Base-by-base conservation (phyloP, 2,329 filamentous ascomycete genomes). In the Venturia nashicola region DNA sequence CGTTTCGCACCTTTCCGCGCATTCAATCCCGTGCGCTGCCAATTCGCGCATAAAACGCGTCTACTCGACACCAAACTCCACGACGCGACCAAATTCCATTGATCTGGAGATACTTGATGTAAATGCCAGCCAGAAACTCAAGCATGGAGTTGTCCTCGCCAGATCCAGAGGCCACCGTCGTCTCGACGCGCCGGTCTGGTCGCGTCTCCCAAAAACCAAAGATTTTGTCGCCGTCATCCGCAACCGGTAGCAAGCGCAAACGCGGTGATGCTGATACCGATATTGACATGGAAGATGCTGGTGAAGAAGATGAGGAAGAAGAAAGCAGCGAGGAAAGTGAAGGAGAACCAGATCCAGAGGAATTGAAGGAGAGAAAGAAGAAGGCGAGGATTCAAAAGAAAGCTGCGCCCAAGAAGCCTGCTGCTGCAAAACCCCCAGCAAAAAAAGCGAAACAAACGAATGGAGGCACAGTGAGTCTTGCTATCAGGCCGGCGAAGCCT, bases 401-500 rank as follows among this genome's bases (percentile, higher is more conserved):
- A 57, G 27, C 32, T 23, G 51, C 51, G 51, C 27, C 27, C 12
- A 57, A 23, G 62, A 40, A 48, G 20, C 6, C 46, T 27, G 63
- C 63, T 40, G 32, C 51, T 18, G 36, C 43, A 11, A 72, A 80
- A 57, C 79, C 80, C 11, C 74, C 72, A 44, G 71, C 74, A 68
- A 83, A 83, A 67, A 80, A 85, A n/a, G 74, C 68, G 54, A 72
- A 65, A 20, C 43, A 55, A 12, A 81, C 80, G 36, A 79, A 80
- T 67, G 78, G 79, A 61, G 78, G 80, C 65, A 77, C 75, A 11
- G 67, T 75, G 55, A 79, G 77, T 66, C 74, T 87, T 61, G 82
- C 84, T 14, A 79, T 86, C 59, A 78, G 84, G 32, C 80, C 81
- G 7, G 77, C 78, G 43, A 72, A 73, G 42, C 78, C 74, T 69